These are phyloP conservation scores for Zasmidium citrigriseum DNA, from an alignment of 2,329 filamentous ascomycete genomes.

Conservation along the genomic window DNA sequence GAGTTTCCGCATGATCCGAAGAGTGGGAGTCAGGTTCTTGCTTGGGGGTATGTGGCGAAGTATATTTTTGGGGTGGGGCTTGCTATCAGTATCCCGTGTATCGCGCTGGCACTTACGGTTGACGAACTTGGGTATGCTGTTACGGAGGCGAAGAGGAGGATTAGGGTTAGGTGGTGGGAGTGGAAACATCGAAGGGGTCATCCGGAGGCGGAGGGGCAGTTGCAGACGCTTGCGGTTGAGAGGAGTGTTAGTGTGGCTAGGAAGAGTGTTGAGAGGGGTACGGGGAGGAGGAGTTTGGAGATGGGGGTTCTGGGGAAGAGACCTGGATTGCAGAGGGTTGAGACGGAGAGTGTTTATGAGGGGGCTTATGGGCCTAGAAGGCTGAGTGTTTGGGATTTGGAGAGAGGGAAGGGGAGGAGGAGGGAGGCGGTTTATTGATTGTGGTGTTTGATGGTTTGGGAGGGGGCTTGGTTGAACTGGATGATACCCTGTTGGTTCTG, in stretches of 20 bases:
- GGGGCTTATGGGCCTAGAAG: background rate
- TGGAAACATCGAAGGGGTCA: background rate
- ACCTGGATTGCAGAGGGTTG: background rate
- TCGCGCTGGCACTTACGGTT: conserved; percentile 22
- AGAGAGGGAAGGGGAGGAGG: background rate
- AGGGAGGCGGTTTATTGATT: background rate
- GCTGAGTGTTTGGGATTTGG: background rate
- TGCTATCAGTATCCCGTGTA: conserved; percentile 49
- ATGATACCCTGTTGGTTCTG: no score
- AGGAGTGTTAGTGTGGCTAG: conserved; percentile 16
- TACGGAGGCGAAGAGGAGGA: conserved; percentile 1
- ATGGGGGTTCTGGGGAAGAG: background rate
- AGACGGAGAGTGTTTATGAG: background rate
- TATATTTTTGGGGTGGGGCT: conserved; percentile 60
- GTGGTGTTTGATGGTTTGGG: no score
- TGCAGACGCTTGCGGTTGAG: conserved; percentile 13
- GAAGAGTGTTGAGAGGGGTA: background rate
- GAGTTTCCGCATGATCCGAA: conserved; percentile 44
- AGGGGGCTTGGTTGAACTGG: no score
- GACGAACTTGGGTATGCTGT: conserved; percentile 18
- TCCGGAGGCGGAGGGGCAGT: background rate
- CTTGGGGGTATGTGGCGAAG: conserved; percentile 51
- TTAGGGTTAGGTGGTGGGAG: background rate
- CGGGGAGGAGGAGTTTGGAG: background rate
- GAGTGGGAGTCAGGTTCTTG: conserved; percentile 25